Percentiles rank a stretch among this genome's conserved stretches.
phyloP scores from a whole-genome alignment of 1,139 yeast species.

The Arxiozyma telluris region DNA sequence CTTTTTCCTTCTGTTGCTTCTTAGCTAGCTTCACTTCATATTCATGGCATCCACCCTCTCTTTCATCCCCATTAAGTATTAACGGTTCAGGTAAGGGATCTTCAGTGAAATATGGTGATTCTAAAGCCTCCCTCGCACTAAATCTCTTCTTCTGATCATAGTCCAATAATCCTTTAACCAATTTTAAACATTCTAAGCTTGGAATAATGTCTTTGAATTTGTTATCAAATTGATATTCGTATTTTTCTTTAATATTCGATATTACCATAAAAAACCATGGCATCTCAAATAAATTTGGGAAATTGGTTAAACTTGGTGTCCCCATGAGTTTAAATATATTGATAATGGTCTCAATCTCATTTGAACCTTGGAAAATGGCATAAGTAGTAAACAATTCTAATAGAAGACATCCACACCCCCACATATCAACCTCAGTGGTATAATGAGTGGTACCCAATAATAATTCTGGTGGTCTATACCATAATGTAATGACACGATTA shows the following conservation, averaged over 20 bases:
- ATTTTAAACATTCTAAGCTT: slow-evolving; percentile 48
- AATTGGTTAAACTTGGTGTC: slow-evolving; percentile 61
- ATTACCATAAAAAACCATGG: slow-evolving; percentile 91
- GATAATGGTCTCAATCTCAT: slow-evolving; percentile 75
- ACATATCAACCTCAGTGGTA: slow-evolving; percentile 84
- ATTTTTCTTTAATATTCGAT: slow-evolving; percentile 37
- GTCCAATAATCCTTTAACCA: slow-evolving; percentile 53
- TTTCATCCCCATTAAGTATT: slow-evolving; percentile 45
- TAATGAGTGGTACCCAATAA: slow-evolving; percentile 83
- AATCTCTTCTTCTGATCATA: slow-evolving; percentile 63
- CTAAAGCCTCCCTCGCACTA: slow-evolving; percentile 52
- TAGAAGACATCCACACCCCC: slow-evolving; percentile 94
- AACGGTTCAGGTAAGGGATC: slow-evolving; percentile 57
- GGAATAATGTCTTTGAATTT: slow-evolving; percentile 40
- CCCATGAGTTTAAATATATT: slow-evolving; percentile 80
- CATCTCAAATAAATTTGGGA: slow-evolving; percentile 68
- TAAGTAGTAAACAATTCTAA: slow-evolving; percentile 67
- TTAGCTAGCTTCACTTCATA: slow-evolving; percentile 64
- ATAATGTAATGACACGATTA: slow-evolving; percentile 85
- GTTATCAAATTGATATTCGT: slow-evolving; percentile 42
- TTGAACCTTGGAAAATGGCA: slow-evolving; percentile 81
- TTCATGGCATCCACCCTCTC: slow-evolving; percentile 89
- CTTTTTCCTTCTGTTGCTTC: slow-evolving; percentile 50
- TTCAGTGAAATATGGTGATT: slow-evolving; percentile 61
- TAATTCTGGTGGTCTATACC: slow-evolving; percentile 97